These are phyloP conservation scores for Talaromyces pinophilus DNA, from an alignment of 2,329 filamentous ascomycete species.

Conservation along the genomic window DNA sequence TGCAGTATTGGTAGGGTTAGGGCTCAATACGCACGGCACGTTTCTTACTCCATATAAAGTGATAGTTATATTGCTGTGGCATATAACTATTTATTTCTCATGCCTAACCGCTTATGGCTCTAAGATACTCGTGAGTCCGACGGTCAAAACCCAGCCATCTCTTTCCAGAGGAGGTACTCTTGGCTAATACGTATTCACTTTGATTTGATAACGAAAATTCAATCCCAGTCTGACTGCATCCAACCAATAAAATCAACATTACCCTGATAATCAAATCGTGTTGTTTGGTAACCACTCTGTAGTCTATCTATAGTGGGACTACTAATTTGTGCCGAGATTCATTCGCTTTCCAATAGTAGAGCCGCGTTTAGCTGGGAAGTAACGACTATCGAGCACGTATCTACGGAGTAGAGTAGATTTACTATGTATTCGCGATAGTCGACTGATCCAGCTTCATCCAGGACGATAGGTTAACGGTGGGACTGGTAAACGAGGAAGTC, in stretches of 20 bases:
- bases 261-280: neutral
- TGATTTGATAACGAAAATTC: neutral
- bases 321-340: neutral
- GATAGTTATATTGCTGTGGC: neutral
- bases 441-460: too few species aligned
- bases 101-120: neutral
- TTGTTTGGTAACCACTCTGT: neutral
- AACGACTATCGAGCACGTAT: too few species aligned
- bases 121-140: neutral
- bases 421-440: too few species aligned
- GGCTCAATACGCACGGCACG: neutral
- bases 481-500: too few species aligned
- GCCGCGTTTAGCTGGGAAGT: neutral
- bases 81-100: neutral
- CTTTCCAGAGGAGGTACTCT: neutral
- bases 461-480: too few species aligned
- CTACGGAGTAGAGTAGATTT: too few species aligned
- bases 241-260: neutral
- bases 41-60: neutral
- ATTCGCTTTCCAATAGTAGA: neutral
- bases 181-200: neutral
- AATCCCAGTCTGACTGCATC: neutral
- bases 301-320: neutral
- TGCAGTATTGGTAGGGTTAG: neutral
- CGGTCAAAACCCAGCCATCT: neutral